These are phyloP conservation scores for Ophiocordyceps polyrhachis-furcata DNA, from an alignment of 2,329 filamentous ascomycete genomes.

Conservation along the genomic window DNA sequence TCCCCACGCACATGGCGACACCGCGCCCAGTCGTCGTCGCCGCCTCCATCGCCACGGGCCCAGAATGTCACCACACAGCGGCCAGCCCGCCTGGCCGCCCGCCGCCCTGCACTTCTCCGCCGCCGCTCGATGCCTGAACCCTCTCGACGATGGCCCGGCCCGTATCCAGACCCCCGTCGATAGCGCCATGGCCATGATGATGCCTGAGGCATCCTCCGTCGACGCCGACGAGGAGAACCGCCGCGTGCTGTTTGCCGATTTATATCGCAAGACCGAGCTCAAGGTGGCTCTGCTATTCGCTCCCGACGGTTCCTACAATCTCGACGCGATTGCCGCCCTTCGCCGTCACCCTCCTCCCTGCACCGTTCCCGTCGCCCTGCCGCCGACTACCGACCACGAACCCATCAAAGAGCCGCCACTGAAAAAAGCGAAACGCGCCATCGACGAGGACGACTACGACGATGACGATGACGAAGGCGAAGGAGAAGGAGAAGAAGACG, in stretches of 20 bases:
- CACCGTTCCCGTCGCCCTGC: slow-evolving; percentile 26
- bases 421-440: slow-evolving; percentile 60
- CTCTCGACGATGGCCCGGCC: slow-evolving; percentile 39
- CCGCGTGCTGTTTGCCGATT: slow-evolving; percentile 55
- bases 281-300: slow-evolving; percentile 60
- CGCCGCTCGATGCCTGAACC: slow-evolving; percentile 32
- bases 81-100: slow-evolving; percentile 46
- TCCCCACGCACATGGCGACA: slow-evolving; percentile 39
- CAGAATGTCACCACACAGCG: slow-evolving; percentile 49
- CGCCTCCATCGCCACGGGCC: slow-evolving; percentile 28
- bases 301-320: slow-evolving; percentile 34
- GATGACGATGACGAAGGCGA: slow-evolving; percentile 68
- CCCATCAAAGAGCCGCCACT: slow-evolving; percentile 40
- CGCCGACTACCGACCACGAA: slow-evolving; percentile 37
- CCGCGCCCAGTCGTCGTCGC: slow-evolving; percentile 20
- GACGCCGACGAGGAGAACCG: slow-evolving; percentile 50
- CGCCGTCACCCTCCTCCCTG: slow-evolving; percentile 20
- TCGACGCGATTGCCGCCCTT: slow-evolving; percentile 33
- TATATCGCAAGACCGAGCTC: slow-evolving; percentile 61
- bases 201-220: slow-evolving; percentile 42
- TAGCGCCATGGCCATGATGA: slow-evolving; percentile 28
- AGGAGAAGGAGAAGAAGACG: slow-evolving; percentile 52
- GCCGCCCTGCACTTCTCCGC: slow-evolving; percentile 30
- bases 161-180: slow-evolving; percentile 33
- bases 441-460: slow-evolving; percentile 73